Conservation (phyloP, 176 grass and related monocot genomes). For the Oryza meridionalis region DNA sequence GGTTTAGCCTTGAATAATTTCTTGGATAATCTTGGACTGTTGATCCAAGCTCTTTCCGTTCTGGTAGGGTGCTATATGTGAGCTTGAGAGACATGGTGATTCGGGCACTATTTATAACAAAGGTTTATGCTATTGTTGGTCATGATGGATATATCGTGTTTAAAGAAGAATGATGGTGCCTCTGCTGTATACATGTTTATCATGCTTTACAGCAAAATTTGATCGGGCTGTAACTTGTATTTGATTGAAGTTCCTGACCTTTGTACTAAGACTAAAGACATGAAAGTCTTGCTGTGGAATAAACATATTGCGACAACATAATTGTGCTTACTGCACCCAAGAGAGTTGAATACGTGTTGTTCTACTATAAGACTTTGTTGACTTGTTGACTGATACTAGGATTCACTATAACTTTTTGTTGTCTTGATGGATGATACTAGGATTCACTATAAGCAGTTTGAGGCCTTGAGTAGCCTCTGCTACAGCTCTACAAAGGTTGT, state of each 20-base stretch:
- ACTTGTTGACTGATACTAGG: too few relatives aligned
- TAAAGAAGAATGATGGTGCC: conserved; percentile 25
- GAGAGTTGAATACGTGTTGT: neutral
- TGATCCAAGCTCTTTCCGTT: conserved; percentile 39
- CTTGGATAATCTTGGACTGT: conserved; percentile 27
- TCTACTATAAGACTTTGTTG: too few relatives aligned
- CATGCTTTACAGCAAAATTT: conserved; percentile 10
- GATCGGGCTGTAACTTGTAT: conserved; percentile 8
- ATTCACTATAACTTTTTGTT: too few relatives aligned
- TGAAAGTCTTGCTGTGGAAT: neutral
- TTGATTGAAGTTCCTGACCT: neutral
- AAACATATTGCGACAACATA: neutral
- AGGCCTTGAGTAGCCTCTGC: too few relatives aligned
- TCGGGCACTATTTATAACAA: neutral
- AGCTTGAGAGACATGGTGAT: neutral
- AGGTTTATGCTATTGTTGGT: neutral
- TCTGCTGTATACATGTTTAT: conserved; percentile 38
- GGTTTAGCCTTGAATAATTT: conserved; percentile 35
- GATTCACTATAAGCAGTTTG: neutral
- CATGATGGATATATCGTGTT: conserved; percentile 5
- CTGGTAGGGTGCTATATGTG: conserved; percentile 31
- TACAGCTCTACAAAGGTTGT: neutral
- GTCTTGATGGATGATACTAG: neutral
- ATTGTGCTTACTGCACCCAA: conserved; percentile 20
- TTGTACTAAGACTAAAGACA: neutral